phyloP scores from a whole-genome alignment of 331 rosid genomes.

The Quercus lobata region DNA sequence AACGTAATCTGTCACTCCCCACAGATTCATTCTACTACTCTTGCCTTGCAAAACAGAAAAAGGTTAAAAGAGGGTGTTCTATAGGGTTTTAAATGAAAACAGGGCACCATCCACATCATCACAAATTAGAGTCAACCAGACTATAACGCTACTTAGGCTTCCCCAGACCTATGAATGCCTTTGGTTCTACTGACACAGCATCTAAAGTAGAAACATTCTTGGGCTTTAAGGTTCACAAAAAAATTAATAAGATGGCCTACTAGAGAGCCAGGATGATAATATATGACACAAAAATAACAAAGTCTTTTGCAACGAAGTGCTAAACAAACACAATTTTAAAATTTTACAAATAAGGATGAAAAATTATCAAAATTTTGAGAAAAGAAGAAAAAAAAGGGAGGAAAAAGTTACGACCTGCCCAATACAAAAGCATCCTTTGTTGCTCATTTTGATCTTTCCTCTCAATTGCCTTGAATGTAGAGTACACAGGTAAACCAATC shows the following conservation, averaged over 20 bases:
- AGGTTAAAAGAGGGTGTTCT: not conserved
- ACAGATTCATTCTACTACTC: not conserved
- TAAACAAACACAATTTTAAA: not conserved
- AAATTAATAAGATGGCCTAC: not conserved
- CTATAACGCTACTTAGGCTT: not conserved
- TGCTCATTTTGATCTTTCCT: constrained; percentile 64
- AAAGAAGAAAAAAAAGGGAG: not conserved
- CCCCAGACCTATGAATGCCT: not conserved
- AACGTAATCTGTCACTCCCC: too few species aligned
- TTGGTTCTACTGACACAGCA: not conserved
- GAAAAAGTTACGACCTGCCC: constrained; percentile 63
- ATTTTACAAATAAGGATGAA: not conserved
- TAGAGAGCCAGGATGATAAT: not conserved
- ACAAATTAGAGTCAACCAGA: not conserved
- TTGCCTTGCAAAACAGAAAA: not conserved
- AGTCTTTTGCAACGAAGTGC: not conserved
- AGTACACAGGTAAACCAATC: constrained; percentile 78
- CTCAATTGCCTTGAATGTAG: constrained; percentile 89
- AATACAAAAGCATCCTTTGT: constrained; percentile 75
- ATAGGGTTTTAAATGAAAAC: not conserved
- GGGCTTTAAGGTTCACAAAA: not conserved
- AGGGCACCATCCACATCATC: not conserved
- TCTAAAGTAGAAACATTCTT: not conserved
- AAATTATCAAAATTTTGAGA: not conserved
- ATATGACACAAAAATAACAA: not conserved